Conservation (phyloP, 257 asterid species). For the Haberlea rhodopensis region DNA sequence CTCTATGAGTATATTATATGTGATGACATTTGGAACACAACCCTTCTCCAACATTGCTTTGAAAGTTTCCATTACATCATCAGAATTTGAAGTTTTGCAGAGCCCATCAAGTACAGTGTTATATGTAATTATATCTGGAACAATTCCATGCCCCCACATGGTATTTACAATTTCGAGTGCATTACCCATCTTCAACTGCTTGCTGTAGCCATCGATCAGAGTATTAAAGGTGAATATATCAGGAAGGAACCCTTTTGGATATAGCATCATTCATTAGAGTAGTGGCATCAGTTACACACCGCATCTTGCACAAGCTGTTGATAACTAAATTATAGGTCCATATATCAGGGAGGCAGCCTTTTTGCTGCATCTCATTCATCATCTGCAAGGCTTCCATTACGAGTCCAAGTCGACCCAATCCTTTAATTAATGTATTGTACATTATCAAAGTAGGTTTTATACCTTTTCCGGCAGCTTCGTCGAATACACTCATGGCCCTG, state of each 20-base stretch:
- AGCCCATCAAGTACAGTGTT: slow-evolving; percentile 69
- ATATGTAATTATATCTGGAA: slow-evolving; percentile 80
- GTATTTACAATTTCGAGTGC: slow-evolving; percentile 64
- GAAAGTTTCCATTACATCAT: slow-evolving; percentile 74
- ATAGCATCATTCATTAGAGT: slow-evolving; percentile 58
- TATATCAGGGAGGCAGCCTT: slow-evolving; percentile 62
- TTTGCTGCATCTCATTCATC: slow-evolving; percentile 68
- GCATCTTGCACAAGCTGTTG: slow-evolving; percentile 81
- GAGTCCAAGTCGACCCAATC: slow-evolving; percentile 61
- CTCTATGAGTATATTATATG: slow-evolving; percentile 76
- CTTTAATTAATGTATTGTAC: slow-evolving; percentile 70
- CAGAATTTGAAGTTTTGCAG: slow-evolving; percentile 66
- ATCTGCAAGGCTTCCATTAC: slow-evolving; percentile 69
- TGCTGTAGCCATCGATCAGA: slow-evolving; percentile 72
- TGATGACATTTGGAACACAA: slow-evolving; percentile 51
- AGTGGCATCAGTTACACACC: slow-evolving; percentile 68
- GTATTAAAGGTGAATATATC: slow-evolving; percentile 91
- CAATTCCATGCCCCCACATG: slow-evolving; percentile 67
- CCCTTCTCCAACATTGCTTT: slow-evolving; percentile 74
- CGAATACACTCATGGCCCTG: slow-evolving; percentile 54
- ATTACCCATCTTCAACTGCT: slow-evolving; percentile 63
- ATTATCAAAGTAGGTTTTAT: slow-evolving; percentile 50
- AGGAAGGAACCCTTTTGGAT: slow-evolving; percentile 58
- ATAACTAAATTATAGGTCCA: slow-evolving; percentile 85
- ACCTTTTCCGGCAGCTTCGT: slow-evolving; percentile 59